These are phyloP conservation scores for Dissophora globulifera DNA, from an alignment of 192 early-diverging fungal species.

Conservation along the genomic window DNA sequence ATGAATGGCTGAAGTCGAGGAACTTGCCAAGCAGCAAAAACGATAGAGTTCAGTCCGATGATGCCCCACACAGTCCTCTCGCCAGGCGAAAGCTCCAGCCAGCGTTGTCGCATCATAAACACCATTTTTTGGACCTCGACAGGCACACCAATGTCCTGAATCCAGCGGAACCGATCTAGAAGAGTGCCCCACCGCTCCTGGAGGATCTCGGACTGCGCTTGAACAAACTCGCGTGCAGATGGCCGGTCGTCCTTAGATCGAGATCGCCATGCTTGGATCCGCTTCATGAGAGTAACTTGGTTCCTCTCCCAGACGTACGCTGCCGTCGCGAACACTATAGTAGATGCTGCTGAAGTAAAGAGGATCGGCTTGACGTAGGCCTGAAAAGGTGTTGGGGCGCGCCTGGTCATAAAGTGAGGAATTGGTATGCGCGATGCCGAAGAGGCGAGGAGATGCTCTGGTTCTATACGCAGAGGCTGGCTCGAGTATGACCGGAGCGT, in stretches of 20 bases:
- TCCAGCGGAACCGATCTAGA: slow-evolving; percentile 25
- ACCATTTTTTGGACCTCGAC: slow-evolving; percentile 44
- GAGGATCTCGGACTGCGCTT: slow-evolving; percentile 27
- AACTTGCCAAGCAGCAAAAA: slow-evolving; percentile 83
- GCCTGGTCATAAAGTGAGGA: slow-evolving; percentile 12
- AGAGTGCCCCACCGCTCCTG: slow-evolving; percentile 32
- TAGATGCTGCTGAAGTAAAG: slow-evolving; percentile 54
- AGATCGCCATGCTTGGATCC: slow-evolving; percentile 37
- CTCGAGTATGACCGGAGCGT: slow-evolving; percentile 2
- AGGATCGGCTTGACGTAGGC: slow-evolving; percentile 54
- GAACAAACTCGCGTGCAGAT: slow-evolving; percentile 32
- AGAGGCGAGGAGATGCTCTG: not conserved
- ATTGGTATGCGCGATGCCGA: not conserved
- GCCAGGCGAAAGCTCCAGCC: slow-evolving; percentile 48
- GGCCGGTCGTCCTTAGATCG: slow-evolving; percentile 24
- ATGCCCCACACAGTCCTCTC: slow-evolving; percentile 59
- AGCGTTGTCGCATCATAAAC: slow-evolving; percentile 23
- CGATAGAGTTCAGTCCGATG: slow-evolving; percentile 76
- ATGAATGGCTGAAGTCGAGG: slow-evolving; percentile 72
- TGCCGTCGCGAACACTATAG: slow-evolving; percentile 51
- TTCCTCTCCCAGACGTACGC: slow-evolving; percentile 46
- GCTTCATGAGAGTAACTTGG: slow-evolving; percentile 36
- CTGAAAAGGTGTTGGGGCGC: slow-evolving; percentile 30
- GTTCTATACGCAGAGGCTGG: not conserved
- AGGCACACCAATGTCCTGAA: slow-evolving; percentile 52